Base-by-base conservation (phyloP, 208 protist genomes). In the Trypanosoma caninum region DNA sequence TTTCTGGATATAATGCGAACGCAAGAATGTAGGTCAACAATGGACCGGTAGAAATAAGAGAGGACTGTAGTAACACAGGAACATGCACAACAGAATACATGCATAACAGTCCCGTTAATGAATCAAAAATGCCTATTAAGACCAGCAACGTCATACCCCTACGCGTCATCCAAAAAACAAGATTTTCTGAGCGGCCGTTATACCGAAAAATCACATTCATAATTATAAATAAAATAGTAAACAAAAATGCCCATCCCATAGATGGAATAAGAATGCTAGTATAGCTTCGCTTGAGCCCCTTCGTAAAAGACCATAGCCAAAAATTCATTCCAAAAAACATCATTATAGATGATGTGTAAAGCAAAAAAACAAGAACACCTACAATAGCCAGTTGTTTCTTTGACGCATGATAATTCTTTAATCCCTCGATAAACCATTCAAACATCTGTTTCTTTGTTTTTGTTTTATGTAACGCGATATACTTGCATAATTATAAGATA, bases 311-410 rank as follows among this genome's bases (percentile, higher is more conserved):
- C 74, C 68, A 80, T 13, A 80, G 28, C 63, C 67, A 80, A 65
- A 80, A 80, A 62, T 80, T 80, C 63, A 70, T 72, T 13, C 74
- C 68, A 50, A 76, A 73, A 59, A 75, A 75, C 54, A 75, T 74
- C 74, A 80, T 80, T 14, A 65, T 47, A 23, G 74, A 72, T 25
- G 63, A 67, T n/a, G 58, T 38, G 50, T 72, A 80, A 1, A 80
- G 38, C 9, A 59, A 30, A 42, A 75, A 22, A 34, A 70, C 47
- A 20, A 79, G 59, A 18, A 60, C 33, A 27, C 51, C 35, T 22
- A 62, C 54, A 34, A 50, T 53, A 28, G 53, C 11, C 7, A 47
- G 51, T 6, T 61, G 46, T 16, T 52, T 0, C 50, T 61, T 63
- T 2, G 46, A 72, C 30, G 67, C 71, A 0, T 7, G 2, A 11